Conservation (phyloP, 2,329 filamentous ascomycete genomes). For the Alternaria sp. region DNA sequence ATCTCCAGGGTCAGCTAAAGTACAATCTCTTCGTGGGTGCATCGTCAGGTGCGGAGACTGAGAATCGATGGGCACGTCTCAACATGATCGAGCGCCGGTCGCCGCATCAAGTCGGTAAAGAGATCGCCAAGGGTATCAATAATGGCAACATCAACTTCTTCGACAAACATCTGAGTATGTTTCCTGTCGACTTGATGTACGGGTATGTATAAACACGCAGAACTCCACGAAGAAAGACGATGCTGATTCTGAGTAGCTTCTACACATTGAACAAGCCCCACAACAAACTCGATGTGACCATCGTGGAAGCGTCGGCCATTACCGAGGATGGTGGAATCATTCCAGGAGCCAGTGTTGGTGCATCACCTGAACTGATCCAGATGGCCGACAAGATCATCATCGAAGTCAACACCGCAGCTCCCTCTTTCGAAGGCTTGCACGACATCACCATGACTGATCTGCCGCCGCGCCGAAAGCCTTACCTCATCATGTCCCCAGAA, state of each 20-base stretch:
- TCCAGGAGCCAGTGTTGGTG: slow-evolving; percentile 83
- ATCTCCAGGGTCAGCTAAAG: slow-evolving; percentile 79
- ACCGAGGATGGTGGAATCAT: slow-evolving; percentile 89
- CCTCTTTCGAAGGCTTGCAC: slow-evolving; percentile 82
- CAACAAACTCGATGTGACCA: slow-evolving; percentile 79
- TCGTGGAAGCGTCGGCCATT: slow-evolving; percentile 86
- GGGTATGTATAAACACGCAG: slow-evolving; percentile 45
- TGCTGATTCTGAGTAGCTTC: slow-evolving; percentile 58
- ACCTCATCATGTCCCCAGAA: slow-evolving; percentile 82
- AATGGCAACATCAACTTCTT: slow-evolving; percentile 89
- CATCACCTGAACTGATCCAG: slow-evolving; percentile 83
- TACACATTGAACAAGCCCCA: slow-evolving; percentile 81
- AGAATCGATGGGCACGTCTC: slow-evolving; percentile 86
- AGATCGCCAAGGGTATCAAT: slow-evolving; percentile 90
- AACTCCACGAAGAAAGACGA: not conserved
- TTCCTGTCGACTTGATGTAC: slow-evolving; percentile 84
- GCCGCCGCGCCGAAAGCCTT: slow-evolving; percentile 81
- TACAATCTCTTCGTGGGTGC: slow-evolving; percentile 89
- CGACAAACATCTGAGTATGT: slow-evolving; percentile 93
- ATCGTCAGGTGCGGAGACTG: slow-evolving; percentile 87
- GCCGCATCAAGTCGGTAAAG: slow-evolving; percentile 89
- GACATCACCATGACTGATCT: slow-evolving; percentile 90
- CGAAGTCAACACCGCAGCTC: slow-evolving; percentile 86
- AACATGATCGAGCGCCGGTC: slow-evolving; percentile 89
- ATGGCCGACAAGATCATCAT: slow-evolving; percentile 94